phyloP scores from a whole-genome alignment of 2,329 filamentous ascomycete species.

The Mycocentrospora acerina region DNA sequence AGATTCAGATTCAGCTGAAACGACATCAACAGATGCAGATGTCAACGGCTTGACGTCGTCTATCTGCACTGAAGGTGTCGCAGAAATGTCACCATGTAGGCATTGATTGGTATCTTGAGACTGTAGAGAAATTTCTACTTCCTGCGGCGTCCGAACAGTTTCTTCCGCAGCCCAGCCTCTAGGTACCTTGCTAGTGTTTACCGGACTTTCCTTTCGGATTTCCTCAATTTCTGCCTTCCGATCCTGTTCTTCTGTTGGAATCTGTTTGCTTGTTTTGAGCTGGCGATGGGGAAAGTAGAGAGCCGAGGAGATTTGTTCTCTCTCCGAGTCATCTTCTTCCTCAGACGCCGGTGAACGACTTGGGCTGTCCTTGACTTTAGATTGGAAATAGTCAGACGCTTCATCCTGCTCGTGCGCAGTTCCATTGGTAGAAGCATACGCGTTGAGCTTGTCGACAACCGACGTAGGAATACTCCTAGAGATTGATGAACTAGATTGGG shows the following conservation, averaged over 20 bases:
- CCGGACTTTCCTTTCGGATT: conserved; percentile 26
- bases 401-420: conserved; percentile 23
- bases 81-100: conserved; percentile 60
- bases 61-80: conserved; percentile 42
- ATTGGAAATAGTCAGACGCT: conserved; percentile 33
- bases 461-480: conserved; percentile 53
- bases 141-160: conserved; percentile 43
- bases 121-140: conserved; percentile 64
- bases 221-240: conserved; percentile 28
- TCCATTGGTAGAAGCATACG: conserved; percentile 16
- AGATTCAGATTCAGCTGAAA: conserved; percentile 45
- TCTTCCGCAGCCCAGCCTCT: conserved; percentile 32
- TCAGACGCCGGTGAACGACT: conserved; percentile 42
- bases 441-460: conserved; percentile 37
- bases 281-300: conserved; percentile 78
- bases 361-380: conserved; percentile 16
- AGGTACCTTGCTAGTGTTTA: conserved; percentile 29
- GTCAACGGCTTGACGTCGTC: conserved; percentile 43
- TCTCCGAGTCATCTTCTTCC: conserved; percentile 65
- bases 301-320: conserved; percentile 85
- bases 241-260: conserved; percentile 20
- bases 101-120: conserved; percentile 62
- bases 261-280: conserved; percentile 45
- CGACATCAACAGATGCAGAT: conserved; percentile 24
- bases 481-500: conserved; percentile 49